These are phyloP conservation scores for Yamadazyma insecticola DNA, from an alignment of 805 yeast genomes.

Conservation along the genomic window DNA sequence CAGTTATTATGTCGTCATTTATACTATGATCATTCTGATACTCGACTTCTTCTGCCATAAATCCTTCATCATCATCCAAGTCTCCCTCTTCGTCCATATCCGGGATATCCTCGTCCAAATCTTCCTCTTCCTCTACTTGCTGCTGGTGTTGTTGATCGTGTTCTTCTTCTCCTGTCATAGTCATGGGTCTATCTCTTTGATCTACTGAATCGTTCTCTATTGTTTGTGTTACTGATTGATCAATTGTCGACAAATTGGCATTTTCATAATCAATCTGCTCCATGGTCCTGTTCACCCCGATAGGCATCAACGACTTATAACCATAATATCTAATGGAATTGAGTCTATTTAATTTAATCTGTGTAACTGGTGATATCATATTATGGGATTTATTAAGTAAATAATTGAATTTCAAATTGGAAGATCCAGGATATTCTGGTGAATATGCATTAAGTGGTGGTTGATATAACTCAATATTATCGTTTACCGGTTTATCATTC, in stretches of 20 bases:
- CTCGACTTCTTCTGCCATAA: constrained; percentile 46
- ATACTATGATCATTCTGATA: constrained; percentile 35
- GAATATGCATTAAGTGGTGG: constrained; percentile 56
- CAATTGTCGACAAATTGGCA: constrained; percentile 10
- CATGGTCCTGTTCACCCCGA: constrained; percentile 37
- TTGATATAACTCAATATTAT: constrained; percentile 23
- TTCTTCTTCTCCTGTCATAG: not conserved
- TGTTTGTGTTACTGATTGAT: constrained; percentile 16
- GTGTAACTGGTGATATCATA: constrained; percentile 11
- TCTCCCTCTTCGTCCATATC: constrained; percentile 32
- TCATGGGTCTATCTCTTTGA: not conserved
- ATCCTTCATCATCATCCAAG: constrained; percentile 32
- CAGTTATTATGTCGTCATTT: not conserved
- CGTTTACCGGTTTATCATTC: constrained; percentile 14
- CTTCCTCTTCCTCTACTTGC: constrained; percentile 16
- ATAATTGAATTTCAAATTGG: constrained; percentile 10
- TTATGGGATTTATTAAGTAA: constrained; percentile 1
- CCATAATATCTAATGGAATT: constrained; percentile 30
- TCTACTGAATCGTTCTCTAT: constrained; percentile 16
- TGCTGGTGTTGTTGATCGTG: constrained; percentile 1
- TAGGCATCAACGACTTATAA: constrained; percentile 30
- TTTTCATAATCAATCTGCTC: constrained; percentile 30
- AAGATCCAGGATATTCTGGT: constrained; percentile 34
- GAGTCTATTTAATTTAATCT: constrained; percentile 17
- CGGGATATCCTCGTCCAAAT: constrained; percentile 45